A percentile compares a stretch with the other conserved stretches of the same genome.
phyloP scores from a whole-genome alignment of 2,329 filamentous ascomycete genomes.

The Cladosporium velox region DNA sequence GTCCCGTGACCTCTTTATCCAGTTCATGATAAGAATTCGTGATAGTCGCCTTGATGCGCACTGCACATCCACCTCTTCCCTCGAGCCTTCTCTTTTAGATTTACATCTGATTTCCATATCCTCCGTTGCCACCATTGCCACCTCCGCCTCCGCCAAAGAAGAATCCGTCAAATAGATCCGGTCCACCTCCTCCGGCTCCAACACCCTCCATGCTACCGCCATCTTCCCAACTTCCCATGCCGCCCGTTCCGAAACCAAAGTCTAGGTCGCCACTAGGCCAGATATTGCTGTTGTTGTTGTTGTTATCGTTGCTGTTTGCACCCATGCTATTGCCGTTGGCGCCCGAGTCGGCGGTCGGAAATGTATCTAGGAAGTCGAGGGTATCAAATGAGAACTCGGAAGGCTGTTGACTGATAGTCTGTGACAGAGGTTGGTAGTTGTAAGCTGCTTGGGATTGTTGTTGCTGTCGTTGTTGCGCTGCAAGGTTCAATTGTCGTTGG shows the following conservation, averaged over 20 bases:
- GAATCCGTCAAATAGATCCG: slow-evolving; percentile 67
- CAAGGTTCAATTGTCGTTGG: neutral
- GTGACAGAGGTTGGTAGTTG: slow-evolving; percentile 18
- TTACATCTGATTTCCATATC: neutral
- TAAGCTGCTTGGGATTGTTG: slow-evolving; percentile 10
- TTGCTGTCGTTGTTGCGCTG: neutral
- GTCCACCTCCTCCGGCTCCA: slow-evolving; percentile 37
- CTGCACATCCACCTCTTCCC: neutral
- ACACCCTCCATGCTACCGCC: slow-evolving; percentile 20
- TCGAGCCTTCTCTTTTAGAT: neutral
- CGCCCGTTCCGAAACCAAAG: slow-evolving; percentile 32
- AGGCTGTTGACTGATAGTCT: slow-evolving; percentile 25
- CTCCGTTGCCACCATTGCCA: slow-evolving; percentile 36
- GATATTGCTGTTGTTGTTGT: slow-evolving; percentile 1
- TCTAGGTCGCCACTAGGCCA: slow-evolving; percentile 18
- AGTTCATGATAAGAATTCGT: neutral
- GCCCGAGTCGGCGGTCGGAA: slow-evolving; percentile 37
- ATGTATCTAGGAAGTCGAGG: slow-evolving; percentile 58
- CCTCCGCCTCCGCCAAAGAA: slow-evolving; percentile 61
- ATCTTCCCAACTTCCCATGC: slow-evolving; percentile 55
- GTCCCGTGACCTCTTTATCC: neutral
- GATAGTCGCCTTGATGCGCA: neutral
- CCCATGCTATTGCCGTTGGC: slow-evolving; percentile 1
- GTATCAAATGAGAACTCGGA: slow-evolving; percentile 42
- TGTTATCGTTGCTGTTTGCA: neutral